These are phyloP conservation scores for Naganishia randhawae DNA, from an alignment of 768 basidiomycete genomes.

Conservation along the genomic window DNA sequence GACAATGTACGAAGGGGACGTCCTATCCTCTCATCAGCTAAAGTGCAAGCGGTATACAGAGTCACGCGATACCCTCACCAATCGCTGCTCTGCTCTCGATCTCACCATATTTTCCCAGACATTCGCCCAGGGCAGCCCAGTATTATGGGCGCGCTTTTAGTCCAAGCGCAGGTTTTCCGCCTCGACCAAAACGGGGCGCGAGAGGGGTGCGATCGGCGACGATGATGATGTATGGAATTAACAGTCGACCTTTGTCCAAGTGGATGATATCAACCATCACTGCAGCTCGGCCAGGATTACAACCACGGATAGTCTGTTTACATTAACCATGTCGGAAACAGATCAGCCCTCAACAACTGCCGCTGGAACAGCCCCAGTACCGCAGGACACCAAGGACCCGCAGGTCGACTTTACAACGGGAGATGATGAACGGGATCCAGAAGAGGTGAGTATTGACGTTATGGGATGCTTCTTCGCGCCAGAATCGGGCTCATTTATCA, in stretches of 20 bases:
- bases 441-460: slow-evolving; percentile 6
- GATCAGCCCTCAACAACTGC: neutral
- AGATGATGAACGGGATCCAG: slow-evolving; percentile 21
- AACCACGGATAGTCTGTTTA: no score
- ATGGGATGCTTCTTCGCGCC: neutral
- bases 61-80: neutral
- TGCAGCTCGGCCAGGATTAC: no score
- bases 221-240: slow-evolving; percentile 7
- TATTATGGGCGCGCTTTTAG: slow-evolving; percentile 12
- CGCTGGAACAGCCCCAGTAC: neutral
- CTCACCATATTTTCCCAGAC: slow-evolving; percentile 19
- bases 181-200: neutral
- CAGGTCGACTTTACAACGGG: neutral
- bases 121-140: neutral
- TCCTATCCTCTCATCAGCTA: neutral
- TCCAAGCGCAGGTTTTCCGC: neutral
- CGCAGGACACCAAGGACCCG: slow-evolving; percentile 5
- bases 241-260: neutral
- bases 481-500: neutral
- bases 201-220: neutral
- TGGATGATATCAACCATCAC: no score
- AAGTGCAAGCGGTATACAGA: neutral
- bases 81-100: no score
- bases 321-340: neutral
- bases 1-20: neutral